A percentile compares a stretch with the other conserved stretches of the same genome.
Conservation (phyloP, 352 stramenopile genomes). For the Saprolegnia parasitica region DNA sequence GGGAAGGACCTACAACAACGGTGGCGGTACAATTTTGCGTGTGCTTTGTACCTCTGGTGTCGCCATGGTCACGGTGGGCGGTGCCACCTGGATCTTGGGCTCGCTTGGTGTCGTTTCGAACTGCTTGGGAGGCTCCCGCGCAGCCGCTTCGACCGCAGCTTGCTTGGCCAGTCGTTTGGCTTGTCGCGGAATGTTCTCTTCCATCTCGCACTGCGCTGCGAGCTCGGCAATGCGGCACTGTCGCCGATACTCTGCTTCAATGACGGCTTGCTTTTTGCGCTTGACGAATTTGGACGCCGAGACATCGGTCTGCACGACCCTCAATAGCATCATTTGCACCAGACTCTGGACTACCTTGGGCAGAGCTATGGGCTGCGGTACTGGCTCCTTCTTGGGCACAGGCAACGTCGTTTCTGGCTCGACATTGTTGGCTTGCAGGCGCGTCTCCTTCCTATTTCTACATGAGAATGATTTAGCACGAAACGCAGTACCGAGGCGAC, state of each 20-base stretch:
- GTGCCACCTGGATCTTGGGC: too few relatives aligned
- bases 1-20: too few relatives aligned
- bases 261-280: not conserved
- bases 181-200: conserved; percentile 9
- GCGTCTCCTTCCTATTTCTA: too few relatives aligned
- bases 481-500: too few relatives aligned
- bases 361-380: too few relatives aligned
- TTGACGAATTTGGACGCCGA: conserved; percentile 1
- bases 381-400: too few relatives aligned
- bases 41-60: too few relatives aligned
- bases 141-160: not conserved
- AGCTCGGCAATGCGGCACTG: conserved; percentile 15
- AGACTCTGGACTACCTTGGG: not conserved
- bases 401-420: too few relatives aligned
- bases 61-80: too few relatives aligned
- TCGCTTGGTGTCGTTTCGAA: not conserved
- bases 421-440: too few relatives aligned
- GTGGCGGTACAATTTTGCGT: too few relatives aligned
- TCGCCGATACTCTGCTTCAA: conserved; percentile 3
- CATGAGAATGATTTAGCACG: too few relatives aligned
- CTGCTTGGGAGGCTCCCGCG: not conserved
- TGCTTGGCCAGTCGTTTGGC: conserved; percentile 1
- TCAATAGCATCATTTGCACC: not conserved
- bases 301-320: not conserved
- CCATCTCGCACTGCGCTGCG: conserved; percentile 3